A percentile compares a stretch with the other conserved stretches of the same genome.
Evolutionary conservation across 768 basidiomycete species (phyloP).

Genomic region (Hirschioporus abietinus): DNA sequence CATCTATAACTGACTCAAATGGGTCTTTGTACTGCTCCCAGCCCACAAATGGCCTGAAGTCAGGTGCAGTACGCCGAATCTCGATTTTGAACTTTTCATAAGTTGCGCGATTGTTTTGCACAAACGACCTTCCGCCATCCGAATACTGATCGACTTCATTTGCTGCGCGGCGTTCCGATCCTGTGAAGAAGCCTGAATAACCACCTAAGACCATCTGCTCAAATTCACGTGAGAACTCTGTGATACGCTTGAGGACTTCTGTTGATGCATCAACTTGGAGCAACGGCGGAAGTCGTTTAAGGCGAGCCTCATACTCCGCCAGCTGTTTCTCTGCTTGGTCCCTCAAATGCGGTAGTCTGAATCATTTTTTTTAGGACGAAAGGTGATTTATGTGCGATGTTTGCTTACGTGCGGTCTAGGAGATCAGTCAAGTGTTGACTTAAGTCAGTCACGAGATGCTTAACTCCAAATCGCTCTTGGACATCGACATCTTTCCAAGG

Average conservation of each 20-base stretch:
- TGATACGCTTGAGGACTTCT: conserved; percentile 41
- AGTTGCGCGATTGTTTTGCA: conserved; percentile 27
- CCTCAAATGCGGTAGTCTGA: conserved; percentile 44
- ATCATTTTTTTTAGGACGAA: conserved; percentile 1
- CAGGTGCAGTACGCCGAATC: conserved; percentile 35
- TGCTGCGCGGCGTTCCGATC: not conserved
- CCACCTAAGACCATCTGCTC: conserved; percentile 28
- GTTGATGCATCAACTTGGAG: conserved; percentile 35
- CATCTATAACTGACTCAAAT: not conserved
- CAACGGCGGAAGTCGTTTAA: conserved; percentile 36
- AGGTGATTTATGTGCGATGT: not conserved
- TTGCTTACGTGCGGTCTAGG: conserved; percentile 47
- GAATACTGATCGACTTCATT: not conserved
- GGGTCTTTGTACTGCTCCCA: conserved; percentile 12
- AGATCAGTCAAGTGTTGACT: conserved; percentile 45
- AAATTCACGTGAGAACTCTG: conserved; percentile 39
- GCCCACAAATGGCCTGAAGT: conserved; percentile 31
- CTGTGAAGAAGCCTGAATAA: conserved; percentile 13
- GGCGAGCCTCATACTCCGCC: conserved; percentile 23
- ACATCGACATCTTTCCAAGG: conserved; percentile 52
- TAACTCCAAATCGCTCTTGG: conserved; percentile 49
- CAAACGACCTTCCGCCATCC: conserved; percentile 24
- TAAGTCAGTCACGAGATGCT: conserved; percentile 45
- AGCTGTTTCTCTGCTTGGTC: conserved; percentile 36
- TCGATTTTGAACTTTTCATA: conserved; percentile 30